Evolutionary conservation across 83 land plant species (phyloP).

Genomic region (Larix sibirica): DNA sequence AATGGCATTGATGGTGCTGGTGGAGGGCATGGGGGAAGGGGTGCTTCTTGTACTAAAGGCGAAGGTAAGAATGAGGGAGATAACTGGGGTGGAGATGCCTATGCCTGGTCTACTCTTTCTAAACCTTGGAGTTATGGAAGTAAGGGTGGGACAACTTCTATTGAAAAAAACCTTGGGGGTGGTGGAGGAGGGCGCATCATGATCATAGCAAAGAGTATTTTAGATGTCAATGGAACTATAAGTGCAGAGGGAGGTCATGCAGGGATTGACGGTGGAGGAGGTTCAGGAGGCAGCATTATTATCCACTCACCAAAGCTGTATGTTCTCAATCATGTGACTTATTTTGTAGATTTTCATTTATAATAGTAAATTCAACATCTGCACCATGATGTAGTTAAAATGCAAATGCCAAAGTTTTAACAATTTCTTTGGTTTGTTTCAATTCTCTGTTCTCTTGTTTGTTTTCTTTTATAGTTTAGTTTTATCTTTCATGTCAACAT

Average conservation of each 20-base stretch:
- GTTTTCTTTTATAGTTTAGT: neutral
- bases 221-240: constrained; percentile 71
- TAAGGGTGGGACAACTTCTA: constrained; percentile 81
- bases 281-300: constrained; percentile 94
- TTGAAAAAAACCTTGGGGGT: constrained; percentile 77
- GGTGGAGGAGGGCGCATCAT: constrained; percentile 86
- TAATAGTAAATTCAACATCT: neutral
- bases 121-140: constrained; percentile 88
- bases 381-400: neutral
- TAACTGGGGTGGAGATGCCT: constrained; percentile 97
- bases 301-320: constrained; percentile 63
- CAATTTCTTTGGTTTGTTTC: neutral
- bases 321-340: constrained; percentile 18
- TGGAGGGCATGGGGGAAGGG: constrained; percentile 96
- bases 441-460: neutral
- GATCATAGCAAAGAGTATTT: constrained; percentile 30
- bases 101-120: constrained; percentile 77
- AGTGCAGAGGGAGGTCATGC: constrained; percentile 93
- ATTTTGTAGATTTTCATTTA: neutral
- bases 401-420: neutral
- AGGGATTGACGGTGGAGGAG: constrained; percentile 90
- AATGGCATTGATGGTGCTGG: constrained; percentile 87
- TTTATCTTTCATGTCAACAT: neutral
- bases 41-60: constrained; percentile 77
- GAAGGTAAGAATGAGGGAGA: constrained; percentile 67